phyloP scores from a whole-genome alignment of 352 stramenopile species.

The Halophytophthora polymorphica region DNA sequence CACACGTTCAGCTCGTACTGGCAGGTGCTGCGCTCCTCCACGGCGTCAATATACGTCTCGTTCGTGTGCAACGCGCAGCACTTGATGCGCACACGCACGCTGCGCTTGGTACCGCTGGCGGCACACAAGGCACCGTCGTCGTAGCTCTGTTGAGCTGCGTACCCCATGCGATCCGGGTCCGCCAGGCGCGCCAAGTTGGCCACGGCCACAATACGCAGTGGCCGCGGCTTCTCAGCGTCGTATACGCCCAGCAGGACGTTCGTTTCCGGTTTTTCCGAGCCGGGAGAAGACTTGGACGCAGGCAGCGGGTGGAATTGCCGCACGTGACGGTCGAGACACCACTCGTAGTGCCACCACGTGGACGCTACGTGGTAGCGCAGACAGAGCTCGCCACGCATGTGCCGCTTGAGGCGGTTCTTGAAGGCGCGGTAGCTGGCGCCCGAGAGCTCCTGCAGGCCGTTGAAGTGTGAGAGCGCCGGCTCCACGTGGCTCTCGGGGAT shows the following conservation, averaged over 20 bases:
- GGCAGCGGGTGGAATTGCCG: conserved; percentile 58
- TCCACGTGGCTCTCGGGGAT: not conserved
- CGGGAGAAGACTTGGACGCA: not conserved
- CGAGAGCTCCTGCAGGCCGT: conserved; percentile 57
- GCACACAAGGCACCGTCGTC: conserved; percentile 38
- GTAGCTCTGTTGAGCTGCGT: conserved; percentile 58
- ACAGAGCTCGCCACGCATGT: conserved; percentile 47
- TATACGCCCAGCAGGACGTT: conserved; percentile 50
- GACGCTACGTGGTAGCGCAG: conserved; percentile 55
- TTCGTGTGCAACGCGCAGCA: conserved; percentile 79
- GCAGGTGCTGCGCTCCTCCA: conserved; percentile 53
- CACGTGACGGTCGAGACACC: conserved; percentile 68
- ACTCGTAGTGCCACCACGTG: conserved; percentile 86
- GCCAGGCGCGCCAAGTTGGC: conserved; percentile 34
- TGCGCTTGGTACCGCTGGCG: conserved; percentile 15
- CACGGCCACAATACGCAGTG: conserved; percentile 36
- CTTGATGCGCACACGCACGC: conserved; percentile 53
- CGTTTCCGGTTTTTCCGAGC: conserved; percentile 14
- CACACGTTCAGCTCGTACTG: conserved; percentile 69
- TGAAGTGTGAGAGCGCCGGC: conserved; percentile 35
- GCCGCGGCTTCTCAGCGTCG: conserved; percentile 21
- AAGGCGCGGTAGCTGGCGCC: conserved; percentile 61
- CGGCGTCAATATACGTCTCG: conserved; percentile 75
- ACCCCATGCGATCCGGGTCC: conserved; percentile 54
- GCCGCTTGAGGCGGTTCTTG: conserved; percentile 63